These are phyloP conservation scores for Xylaria scruposa DNA, from an alignment of 495 filamentous ascomycete genomes.

Conservation along the genomic window DNA sequence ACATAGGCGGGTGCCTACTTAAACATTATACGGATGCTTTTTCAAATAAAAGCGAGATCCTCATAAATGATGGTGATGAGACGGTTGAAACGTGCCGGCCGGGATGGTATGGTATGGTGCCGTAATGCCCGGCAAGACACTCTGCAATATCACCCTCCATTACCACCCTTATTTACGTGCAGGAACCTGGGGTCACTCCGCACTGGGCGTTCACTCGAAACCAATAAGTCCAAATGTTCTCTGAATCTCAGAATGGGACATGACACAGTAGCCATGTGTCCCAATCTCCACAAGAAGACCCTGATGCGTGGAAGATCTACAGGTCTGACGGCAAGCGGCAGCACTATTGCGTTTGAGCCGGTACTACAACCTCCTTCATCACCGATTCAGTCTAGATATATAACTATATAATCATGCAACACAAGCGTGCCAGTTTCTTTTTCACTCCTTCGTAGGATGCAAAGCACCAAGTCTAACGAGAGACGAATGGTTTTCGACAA, in stretches of 20 bases:
- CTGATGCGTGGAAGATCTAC: constrained; percentile 25
- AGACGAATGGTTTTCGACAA: too few relatives aligned
- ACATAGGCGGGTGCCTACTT: neutral
- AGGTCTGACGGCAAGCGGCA: constrained; percentile 25
- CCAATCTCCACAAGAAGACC: constrained; percentile 15
- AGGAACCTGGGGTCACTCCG: constrained; percentile 7
- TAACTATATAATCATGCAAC: neutral
- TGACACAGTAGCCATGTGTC: constrained; percentile 24
- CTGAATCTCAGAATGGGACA: neutral
- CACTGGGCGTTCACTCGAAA: neutral
- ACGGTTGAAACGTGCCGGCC: constrained; percentile 10
- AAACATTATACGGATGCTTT: neutral
- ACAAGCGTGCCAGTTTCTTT: neutral
- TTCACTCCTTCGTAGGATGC: neutral
- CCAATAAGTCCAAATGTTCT: neutral
- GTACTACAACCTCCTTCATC: constrained; percentile 14
- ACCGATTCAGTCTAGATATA: neutral
- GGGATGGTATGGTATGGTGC: constrained; percentile 3
- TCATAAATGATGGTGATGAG: neutral
- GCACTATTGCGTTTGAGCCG: constrained; percentile 16
- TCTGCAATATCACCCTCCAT: too few relatives aligned
- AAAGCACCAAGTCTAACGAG: neutral
- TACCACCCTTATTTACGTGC: too few relatives aligned
- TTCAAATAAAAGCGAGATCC: neutral
- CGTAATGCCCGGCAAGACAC: constrained; percentile 16